Conservation (phyloP, 306 rosid species). For the Mimosa pudica region DNA sequence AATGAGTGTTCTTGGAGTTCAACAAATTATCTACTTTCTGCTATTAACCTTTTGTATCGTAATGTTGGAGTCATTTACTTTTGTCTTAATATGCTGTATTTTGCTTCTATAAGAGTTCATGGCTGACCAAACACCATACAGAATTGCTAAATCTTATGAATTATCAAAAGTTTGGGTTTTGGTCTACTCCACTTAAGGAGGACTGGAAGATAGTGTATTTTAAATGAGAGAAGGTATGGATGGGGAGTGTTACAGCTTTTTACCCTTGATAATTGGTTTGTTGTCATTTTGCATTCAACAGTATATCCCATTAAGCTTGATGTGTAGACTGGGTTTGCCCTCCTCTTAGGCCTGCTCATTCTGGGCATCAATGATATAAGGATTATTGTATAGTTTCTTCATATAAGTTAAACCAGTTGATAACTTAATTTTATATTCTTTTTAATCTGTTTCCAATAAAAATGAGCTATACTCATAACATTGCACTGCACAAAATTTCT, state of each 20-base stretch:
- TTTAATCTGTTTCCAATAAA: neutral
- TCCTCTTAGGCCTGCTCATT: neutral
- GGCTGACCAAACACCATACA: neutral
- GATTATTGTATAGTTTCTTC: neutral
- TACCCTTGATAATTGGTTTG: conserved; percentile 7
- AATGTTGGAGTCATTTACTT: neutral
- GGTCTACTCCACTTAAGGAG: neutral
- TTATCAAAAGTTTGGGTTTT: neutral
- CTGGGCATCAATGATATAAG: neutral
- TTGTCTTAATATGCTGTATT: neutral
- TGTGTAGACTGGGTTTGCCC: neutral
- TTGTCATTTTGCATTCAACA: neutral
- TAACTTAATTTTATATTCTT: neutral
- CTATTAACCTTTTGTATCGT: neutral
- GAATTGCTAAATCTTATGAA: neutral
- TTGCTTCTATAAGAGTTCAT: neutral
- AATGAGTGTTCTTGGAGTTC: neutral
- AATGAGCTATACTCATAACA: conserved; percentile 5
- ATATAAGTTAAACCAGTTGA: conserved; percentile 4
- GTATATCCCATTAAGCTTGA: neutral
- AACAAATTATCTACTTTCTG: neutral
- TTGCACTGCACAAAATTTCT: conserved; percentile 8
- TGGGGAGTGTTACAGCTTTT: neutral
- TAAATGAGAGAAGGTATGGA: neutral
- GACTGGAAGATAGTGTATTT: neutral